Conservation (phyloP, 2,329 filamentous ascomycete species). For the Cyanodermella asteris region DNA sequence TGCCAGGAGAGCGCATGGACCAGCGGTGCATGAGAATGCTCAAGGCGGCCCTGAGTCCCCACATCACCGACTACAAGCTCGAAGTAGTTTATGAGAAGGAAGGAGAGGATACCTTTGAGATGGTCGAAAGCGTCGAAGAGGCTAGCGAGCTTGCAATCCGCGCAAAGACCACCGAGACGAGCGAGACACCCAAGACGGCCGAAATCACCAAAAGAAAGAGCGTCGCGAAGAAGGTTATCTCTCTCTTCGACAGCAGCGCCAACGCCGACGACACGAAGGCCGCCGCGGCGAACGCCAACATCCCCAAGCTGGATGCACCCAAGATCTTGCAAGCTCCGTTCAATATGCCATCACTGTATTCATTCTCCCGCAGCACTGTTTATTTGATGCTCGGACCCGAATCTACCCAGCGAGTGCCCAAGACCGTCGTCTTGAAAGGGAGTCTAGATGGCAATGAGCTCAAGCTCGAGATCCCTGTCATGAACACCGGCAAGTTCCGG, state of each 20-base stretch:
- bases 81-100: slow-evolving; percentile 35
- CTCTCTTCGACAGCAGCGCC: slow-evolving; percentile 33
- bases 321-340: slow-evolving; percentile 42
- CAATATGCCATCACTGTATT: slow-evolving; percentile 40
- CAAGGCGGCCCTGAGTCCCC: slow-evolving; percentile 44
- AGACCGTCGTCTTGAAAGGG: slow-evolving; percentile 35
- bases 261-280: slow-evolving; percentile 18
- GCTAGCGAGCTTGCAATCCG: no score
- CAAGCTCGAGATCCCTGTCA: slow-evolving; percentile 40
- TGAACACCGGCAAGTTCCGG: slow-evolving; percentile 22
- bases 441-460: slow-evolving; percentile 36
- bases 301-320: slow-evolving; percentile 32
- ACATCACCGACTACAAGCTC: slow-evolving; percentile 40
- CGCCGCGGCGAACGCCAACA: slow-evolving; percentile 20
- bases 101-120: slow-evolving; percentile 34
- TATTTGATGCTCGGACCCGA: slow-evolving; percentile 42
- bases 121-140: slow-evolving; percentile 30
- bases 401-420: slow-evolving; percentile 24
- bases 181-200: no score
- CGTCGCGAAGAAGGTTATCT: no score
- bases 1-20: slow-evolving; percentile 41
- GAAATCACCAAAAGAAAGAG: no score
- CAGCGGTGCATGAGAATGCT: slow-evolving; percentile 52
- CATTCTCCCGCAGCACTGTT: slow-evolving; percentile 41
- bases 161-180: no score